Conservation (phyloP, 768 basidiomycete genomes). For the Mycena galericulata region DNA sequence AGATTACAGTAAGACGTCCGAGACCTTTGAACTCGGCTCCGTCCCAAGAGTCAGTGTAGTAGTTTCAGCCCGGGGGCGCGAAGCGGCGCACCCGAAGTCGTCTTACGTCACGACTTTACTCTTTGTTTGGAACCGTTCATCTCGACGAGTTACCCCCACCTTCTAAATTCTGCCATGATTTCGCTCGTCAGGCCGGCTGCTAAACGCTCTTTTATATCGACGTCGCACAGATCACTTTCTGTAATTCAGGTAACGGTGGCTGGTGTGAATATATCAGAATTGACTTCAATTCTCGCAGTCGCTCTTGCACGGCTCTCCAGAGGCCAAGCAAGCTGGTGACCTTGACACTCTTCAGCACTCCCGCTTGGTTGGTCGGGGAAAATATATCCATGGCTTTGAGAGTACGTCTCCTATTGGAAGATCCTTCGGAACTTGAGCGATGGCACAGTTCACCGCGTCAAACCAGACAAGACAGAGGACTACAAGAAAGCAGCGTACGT, state of each 20-base stretch:
- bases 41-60: no score
- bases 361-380: constrained; percentile 89
- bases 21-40: no score
- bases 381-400: constrained; percentile 93
- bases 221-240: constrained; percentile 63
- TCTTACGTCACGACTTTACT: constrained; percentile 7
- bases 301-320: constrained; percentile 92
- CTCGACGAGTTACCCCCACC: background rate
- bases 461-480: constrained; percentile 81
- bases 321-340: constrained; percentile 88
- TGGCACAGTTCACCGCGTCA: constrained; percentile 83
- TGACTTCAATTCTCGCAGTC: constrained; percentile 63
- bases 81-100: no score
- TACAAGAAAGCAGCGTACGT: constrained; percentile 92
- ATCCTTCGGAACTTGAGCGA: background rate
- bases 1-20: no score
- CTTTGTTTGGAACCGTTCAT: background rate
- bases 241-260: constrained; percentile 64
- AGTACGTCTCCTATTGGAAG: constrained; percentile 58
- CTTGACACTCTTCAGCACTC: constrained; percentile 86
- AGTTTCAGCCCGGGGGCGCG: no score
- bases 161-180: constrained; percentile 21
- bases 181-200: constrained; percentile 27
- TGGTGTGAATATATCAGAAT: constrained; percentile 25
- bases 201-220: constrained; percentile 26